Conservation (phyloP, 495 filamentous ascomycete genomes). For the Xylaria bambusicola region DNA sequence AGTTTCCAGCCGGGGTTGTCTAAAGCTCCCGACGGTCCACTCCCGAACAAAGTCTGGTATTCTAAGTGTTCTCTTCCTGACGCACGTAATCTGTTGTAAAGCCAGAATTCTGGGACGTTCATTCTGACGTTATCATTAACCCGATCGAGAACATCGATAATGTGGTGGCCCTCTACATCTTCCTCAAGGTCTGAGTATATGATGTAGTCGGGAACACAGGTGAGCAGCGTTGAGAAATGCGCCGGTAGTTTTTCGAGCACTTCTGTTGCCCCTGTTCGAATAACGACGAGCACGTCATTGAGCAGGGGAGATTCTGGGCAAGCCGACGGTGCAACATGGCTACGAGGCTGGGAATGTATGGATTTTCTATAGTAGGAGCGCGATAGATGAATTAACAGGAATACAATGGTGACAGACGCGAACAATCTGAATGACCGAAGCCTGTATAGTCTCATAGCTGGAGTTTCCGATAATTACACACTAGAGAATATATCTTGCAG, state of each 20-base stretch:
- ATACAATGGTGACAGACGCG: no score
- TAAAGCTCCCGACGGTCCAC: slow-evolving; percentile 2
- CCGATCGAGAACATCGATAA: slow-evolving; percentile 2
- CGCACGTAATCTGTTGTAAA: slow-evolving; percentile 6
- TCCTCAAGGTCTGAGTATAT: slow-evolving; percentile 16
- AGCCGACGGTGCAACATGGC: background rate
- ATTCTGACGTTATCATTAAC: background rate
- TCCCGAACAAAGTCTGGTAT: slow-evolving; percentile 11
- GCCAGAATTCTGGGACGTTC: slow-evolving; percentile 2
- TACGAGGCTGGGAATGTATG: no score
- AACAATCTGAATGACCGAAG: no score
- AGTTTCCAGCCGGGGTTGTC: slow-evolving; percentile 16
- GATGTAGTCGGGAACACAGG: slow-evolving; percentile 6
- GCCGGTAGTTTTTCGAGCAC: slow-evolving; percentile 5
- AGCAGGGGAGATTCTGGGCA: slow-evolving; percentile 3
- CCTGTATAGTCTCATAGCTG: no score
- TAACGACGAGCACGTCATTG: slow-evolving; percentile 9
- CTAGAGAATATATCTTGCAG: no score
- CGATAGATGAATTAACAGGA: no score
- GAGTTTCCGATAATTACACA: no score
- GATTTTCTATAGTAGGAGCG: no score
- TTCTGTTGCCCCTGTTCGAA: slow-evolving; percentile 15
- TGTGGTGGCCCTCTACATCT: slow-evolving; percentile 9
- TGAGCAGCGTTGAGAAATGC: slow-evolving; percentile 4
- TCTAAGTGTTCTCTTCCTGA: background rate